phyloP scores from a whole-genome alignment of 805 yeast species.

The Ogataea pilisensis region DNA sequence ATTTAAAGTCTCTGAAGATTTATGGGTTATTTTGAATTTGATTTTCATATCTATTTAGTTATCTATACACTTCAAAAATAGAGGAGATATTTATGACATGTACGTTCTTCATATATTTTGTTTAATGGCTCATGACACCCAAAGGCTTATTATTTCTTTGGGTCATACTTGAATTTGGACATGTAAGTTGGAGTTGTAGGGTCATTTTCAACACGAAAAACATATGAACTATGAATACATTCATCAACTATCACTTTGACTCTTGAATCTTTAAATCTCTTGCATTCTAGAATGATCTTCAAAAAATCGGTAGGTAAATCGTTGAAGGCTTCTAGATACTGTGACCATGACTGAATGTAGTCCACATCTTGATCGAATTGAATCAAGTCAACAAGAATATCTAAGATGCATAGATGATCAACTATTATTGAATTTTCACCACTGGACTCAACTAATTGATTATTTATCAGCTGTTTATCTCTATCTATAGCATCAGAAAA shows the following conservation, averaged over 20 bases:
- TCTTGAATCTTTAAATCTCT: slow-evolving; percentile 31
- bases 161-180: slow-evolving; percentile 13
- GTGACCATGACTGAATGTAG: slow-evolving; percentile 37
- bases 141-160: slow-evolving; percentile 5
- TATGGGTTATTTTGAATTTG: slow-evolving; percentile 27
- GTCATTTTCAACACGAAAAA: slow-evolving; percentile 6
- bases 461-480: slow-evolving; percentile 57
- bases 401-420: slow-evolving; percentile 54
- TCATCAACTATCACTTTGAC: slow-evolving; percentile 24
- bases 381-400: slow-evolving; percentile 54
- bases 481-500: slow-evolving; percentile 48
- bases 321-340: slow-evolving; percentile 60
- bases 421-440: slow-evolving; percentile 37
- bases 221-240: slow-evolving; percentile 15
- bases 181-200: slow-evolving; percentile 15
- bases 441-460: slow-evolving; percentile 42
- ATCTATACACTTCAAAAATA: too few species aligned
- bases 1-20: slow-evolving; percentile 18
- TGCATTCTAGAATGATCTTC: slow-evolving; percentile 53
- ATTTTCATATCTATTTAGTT: slow-evolving; percentile 25
- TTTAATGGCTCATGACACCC: too few species aligned
- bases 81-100: too few species aligned
- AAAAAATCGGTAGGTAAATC: slow-evolving; percentile 75
- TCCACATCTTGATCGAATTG: slow-evolving; percentile 43
- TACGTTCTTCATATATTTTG: too few species aligned